Evolutionary conservation across 176 grass and related monocot genomes (phyloP), one percentile per base, ranked within the genome.

Genomic region (Eremochloa ophiuroides): DNA sequence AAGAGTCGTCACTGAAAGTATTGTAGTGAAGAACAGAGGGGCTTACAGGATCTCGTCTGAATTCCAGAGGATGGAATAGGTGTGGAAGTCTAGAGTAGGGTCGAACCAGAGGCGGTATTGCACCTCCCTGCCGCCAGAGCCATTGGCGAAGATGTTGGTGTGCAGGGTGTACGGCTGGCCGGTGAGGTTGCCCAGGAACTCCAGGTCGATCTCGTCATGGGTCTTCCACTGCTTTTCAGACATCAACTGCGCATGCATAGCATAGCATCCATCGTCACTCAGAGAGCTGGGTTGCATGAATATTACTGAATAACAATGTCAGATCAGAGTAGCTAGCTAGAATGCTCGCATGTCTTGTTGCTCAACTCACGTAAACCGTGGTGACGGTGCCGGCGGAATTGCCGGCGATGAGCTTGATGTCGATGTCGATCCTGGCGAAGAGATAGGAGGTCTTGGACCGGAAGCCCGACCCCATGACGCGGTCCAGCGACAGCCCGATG

Each of bases 21-120:
- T n/a, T n/a, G n/a, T n/a, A n/a, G n/a, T n/a, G n/a, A 7, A 46
- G 40, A 38, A n/a, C 20, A 16, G 22, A 31, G 62, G 5, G 6
- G 31, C 82, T 96, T 82, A 97, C 94, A 97, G 74, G 82, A 97
- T 87, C 66, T 91, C 64, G 0, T 91, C 82, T 50, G 73, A 77
- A 48, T 84, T 97, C 94, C 94, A 97, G 60, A 97, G 4, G 71
- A 97, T 89, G 80, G 94, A 89, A 47, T 97, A 97, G 41, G 81
- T 89, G 68, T 97, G 94, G 66, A 91, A 93, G 31, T 87, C 88
- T 1, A 56, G 33, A 0, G 91, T 89, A 10, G 94, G 94, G 13
- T 97, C 92, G 59, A 94, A 94, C 92, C 92, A 94, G 28, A 94
- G 92, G 13, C 68, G 71, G 80, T 84, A 90, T 68, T 90, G 83